phyloP scores from a whole-genome alignment of 495 filamentous ascomycete species.

The Cladorrhinum samala region DNA sequence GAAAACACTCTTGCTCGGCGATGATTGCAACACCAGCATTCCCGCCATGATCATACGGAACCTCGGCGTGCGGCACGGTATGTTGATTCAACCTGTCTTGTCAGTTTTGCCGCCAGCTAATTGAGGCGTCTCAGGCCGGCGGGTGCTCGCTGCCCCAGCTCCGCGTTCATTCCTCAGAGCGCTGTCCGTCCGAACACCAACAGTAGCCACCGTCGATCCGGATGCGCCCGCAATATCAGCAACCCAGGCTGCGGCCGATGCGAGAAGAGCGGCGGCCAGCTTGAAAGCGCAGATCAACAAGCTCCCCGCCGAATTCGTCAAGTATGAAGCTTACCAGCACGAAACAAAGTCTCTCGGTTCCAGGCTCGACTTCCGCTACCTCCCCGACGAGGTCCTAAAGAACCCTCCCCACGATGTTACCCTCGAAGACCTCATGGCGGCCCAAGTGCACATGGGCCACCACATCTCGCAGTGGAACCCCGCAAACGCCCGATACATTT shows the following conservation, averaged over 20 bases:
- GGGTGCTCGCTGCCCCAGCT: constrained; percentile 37
- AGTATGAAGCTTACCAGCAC: constrained; percentile 18
- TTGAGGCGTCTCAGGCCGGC: constrained; percentile 36
- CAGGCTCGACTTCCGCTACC: constrained; percentile 51
- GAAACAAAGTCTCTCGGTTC: constrained; percentile 48
- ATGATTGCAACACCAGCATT: constrained; percentile 13
- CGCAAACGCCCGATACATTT: constrained; percentile 89
- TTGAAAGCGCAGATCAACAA: constrained; percentile 20
- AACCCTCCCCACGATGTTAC: constrained; percentile 77
- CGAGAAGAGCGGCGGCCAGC: neutral
- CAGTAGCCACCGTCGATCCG: constrained; percentile 10
- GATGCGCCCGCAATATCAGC: constrained; percentile 10
- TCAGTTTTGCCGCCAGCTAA: neutral
- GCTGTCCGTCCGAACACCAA: constrained; percentile 16
- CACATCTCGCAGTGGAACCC: constrained; percentile 92
- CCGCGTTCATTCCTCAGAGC: constrained; percentile 32
- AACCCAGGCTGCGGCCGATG: constrained; percentile 4
- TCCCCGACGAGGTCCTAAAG: constrained; percentile 58
- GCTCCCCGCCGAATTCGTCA: constrained; percentile 26
- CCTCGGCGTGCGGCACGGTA: constrained; percentile 44
- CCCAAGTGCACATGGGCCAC: constrained; percentile 88
- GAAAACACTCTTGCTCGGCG: neutral
- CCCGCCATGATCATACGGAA: constrained; percentile 49
- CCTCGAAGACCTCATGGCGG: constrained; percentile 86
- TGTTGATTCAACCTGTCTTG: neutral